Conservation (phyloP, 2,329 filamentous ascomycete species). For the Colletotrichum liaoningense region DNA sequence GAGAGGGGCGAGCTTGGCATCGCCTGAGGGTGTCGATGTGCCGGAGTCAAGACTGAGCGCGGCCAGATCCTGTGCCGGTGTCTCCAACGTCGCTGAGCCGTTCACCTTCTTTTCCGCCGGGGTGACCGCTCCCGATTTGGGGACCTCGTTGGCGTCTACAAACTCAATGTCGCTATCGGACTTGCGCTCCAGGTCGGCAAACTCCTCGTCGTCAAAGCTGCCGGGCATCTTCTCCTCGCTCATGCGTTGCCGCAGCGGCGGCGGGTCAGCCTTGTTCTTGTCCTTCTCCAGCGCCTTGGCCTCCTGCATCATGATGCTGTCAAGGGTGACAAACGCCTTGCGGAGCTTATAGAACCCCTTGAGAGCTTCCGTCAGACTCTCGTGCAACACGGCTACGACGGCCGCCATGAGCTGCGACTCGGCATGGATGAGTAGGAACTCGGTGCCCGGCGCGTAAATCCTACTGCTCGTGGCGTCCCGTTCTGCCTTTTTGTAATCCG, state of each 20-base stretch:
- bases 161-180: slow-evolving; percentile 61
- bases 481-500: slow-evolving; percentile 81
- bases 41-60: slow-evolving; percentile 28
- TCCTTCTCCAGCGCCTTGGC: slow-evolving; percentile 55
- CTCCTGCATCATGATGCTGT: slow-evolving; percentile 82
- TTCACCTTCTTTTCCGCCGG: slow-evolving; percentile 58
- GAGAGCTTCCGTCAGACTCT: slow-evolving; percentile 90
- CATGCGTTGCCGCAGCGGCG: slow-evolving; percentile 25
- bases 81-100: slow-evolving; percentile 16
- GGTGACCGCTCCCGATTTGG: slow-evolving; percentile 54
- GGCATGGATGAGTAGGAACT: slow-evolving; percentile 86
- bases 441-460: slow-evolving; percentile 84
- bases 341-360: slow-evolving; percentile 93
- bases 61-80: slow-evolving; percentile 17
- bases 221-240: slow-evolving; percentile 51
- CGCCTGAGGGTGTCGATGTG: slow-evolving; percentile 22
- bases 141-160: slow-evolving; percentile 65
- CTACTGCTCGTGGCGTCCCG: slow-evolving; percentile 41
- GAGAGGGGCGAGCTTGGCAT: slow-evolving; percentile 26
- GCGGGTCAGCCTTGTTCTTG: slow-evolving; percentile 35
- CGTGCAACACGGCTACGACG: slow-evolving; percentile 88
- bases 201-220: slow-evolving; percentile 49
- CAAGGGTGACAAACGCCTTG: slow-evolving; percentile 87
- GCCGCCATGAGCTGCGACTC: slow-evolving; percentile 91
- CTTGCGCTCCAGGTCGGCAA: slow-evolving; percentile 42